Base-by-base conservation (phyloP, 345 rosid species). In the Erodium maritimum region DNA sequence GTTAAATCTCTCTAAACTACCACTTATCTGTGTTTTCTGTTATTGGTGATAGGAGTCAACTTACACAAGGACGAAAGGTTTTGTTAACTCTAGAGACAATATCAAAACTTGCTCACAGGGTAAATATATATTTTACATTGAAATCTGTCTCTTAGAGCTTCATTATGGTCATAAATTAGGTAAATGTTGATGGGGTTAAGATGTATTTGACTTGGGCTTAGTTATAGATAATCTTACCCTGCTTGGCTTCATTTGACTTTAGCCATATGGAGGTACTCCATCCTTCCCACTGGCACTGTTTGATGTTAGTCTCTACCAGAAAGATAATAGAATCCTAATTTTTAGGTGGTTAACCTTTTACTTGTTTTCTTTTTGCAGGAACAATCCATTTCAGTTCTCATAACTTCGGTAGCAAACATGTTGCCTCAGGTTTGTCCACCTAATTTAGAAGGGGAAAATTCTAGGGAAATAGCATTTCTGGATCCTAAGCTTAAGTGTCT, bases 31-130 rank as follows among this genome's bases (percentile, higher is more conserved):
- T 59, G 9, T 23, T 52, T 62, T 54, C 11, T 48, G 2, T 62
- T 50, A 58, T 65, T 73, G 68, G 57, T 66, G 20, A 21, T 66
- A 91, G 98, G 75, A 81, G 65, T 76, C 86, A 91, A 70, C 93
- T 88, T 67, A 80, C 82, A 52, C 93, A 80, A 59, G 98, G 96
- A 62, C 93, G 95, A 54, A 91, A 88, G 74, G 93, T 91, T 59
- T 71, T 91, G 65, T 75, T 57, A 54, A 88, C 93, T 48, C 66
- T 91, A 54, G 89, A 81, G 62, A 86, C 84, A 90, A 81, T 88
- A 81, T 77, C 80, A 48, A 86, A 83, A 67, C 86, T 91, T 61
- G 90, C 81, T 63, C 74, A 69, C 56, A 78, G 87, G 85, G 98
- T 88, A 81, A 78, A 53, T 55, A 56, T 19, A 29, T 29, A 29